These are phyloP conservation scores for Malassezia globosa DNA, from an alignment of 1,284 basidiomycete genomes.

Conservation along the genomic window DNA sequence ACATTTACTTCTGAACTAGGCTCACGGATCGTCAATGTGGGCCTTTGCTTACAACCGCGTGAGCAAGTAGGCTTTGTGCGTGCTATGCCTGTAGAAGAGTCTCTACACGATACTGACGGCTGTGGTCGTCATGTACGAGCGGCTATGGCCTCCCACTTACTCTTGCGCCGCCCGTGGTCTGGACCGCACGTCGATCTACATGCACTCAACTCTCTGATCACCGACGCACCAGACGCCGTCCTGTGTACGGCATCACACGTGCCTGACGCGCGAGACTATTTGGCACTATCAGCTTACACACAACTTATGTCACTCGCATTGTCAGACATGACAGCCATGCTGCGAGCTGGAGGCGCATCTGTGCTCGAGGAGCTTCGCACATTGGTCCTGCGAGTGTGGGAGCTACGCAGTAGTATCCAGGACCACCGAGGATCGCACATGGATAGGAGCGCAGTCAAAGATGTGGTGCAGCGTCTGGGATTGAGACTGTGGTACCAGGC, in stretches of 20 bases:
- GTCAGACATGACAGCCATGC: neutral
- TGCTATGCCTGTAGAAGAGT: neutral
- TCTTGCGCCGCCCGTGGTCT: neutral
- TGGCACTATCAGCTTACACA: neutral
- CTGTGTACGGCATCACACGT: neutral
- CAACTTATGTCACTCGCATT: neutral
- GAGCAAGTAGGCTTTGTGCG: neutral
- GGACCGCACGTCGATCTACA: neutral
- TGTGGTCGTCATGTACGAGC: neutral
- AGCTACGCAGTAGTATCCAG: neutral
- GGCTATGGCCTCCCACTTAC: neutral
- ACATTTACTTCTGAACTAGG: neutral
- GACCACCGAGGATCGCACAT: slow-evolving; percentile 5
- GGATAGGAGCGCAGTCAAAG: slow-evolving; percentile 1
- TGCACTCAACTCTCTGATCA: too few relatives aligned
- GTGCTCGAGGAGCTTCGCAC: neutral
- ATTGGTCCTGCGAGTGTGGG: neutral
- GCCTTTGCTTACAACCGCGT: neutral
- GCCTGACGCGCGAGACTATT: neutral
- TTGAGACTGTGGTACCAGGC: slow-evolving; percentile 17
- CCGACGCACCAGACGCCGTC: too few relatives aligned
- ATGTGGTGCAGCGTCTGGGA: slow-evolving; percentile 13
- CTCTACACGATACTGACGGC: too few relatives aligned
- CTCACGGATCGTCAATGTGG: neutral
- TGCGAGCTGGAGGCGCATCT: neutral